These are phyloP conservation scores for Alternaria gaisen DNA, from an alignment of 2,329 filamentous ascomycete species.

Conservation along the genomic window DNA sequence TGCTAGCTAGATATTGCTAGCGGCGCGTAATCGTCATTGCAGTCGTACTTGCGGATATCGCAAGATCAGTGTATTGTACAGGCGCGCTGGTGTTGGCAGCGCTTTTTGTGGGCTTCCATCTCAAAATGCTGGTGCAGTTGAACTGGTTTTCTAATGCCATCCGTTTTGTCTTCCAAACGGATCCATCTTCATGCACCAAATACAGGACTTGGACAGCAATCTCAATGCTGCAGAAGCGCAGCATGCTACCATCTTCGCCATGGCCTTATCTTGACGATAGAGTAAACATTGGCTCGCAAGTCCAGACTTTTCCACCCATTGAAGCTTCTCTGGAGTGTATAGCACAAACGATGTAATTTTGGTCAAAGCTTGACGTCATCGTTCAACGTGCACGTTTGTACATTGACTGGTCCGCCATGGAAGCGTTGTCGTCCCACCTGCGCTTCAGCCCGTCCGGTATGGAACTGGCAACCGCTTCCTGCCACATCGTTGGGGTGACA, in stretches of 20 bases:
- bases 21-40: slow-evolving; percentile 26
- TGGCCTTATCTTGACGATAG: neutral
- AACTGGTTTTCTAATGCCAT: neutral
- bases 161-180: neutral
- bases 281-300: neutral
- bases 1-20: slow-evolving; percentile 26
- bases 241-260: neutral
- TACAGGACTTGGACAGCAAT: slow-evolving; percentile 1
- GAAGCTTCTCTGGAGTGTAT: slow-evolving; percentile 2
- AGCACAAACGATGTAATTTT: neutral
- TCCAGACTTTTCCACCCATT: slow-evolving; percentile 7
- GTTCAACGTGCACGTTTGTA: slow-evolving; percentile 50
- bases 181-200: neutral
- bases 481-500: slow-evolving; percentile 62
- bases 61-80: slow-evolving; percentile 33
- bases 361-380: neutral
- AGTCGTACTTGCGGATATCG: slow-evolving; percentile 27
- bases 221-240: neutral
- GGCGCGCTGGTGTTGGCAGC: slow-evolving; percentile 19
- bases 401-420: slow-evolving; percentile 50
- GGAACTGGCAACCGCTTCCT: slow-evolving; percentile 57
- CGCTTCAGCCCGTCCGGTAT: slow-evolving; percentile 55
- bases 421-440: slow-evolving; percentile 54
- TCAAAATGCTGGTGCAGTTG: neutral
- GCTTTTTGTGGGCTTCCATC: slow-evolving; percentile 3